These are phyloP conservation scores for Alternaria tenuissima DNA, from an alignment of 2,329 filamentous ascomycete species.

Conservation along the genomic window DNA sequence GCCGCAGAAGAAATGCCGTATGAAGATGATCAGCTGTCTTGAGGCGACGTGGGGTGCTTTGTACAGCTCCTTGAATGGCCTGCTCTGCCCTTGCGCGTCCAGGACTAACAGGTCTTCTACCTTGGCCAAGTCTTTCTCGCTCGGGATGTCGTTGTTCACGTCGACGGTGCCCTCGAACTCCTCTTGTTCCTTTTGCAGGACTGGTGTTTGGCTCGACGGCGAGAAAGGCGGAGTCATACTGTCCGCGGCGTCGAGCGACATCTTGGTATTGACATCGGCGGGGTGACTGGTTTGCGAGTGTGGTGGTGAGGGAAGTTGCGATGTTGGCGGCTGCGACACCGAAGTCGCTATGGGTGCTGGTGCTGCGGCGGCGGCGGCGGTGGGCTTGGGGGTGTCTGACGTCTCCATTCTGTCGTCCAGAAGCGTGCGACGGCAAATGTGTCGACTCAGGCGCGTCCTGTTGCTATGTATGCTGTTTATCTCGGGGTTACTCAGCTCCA, in stretches of 20 bases:
- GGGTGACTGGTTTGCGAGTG: slow-evolving; percentile 30
- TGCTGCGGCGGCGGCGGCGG: neutral
- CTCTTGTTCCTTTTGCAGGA: slow-evolving; percentile 42
- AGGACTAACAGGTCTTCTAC: slow-evolving; percentile 47
- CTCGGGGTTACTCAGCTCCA: slow-evolving; percentile 13
- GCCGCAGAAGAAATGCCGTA: slow-evolving; percentile 83
- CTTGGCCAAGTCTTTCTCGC: slow-evolving; percentile 37
- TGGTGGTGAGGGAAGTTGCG: slow-evolving; percentile 37
- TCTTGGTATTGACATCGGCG: slow-evolving; percentile 19
- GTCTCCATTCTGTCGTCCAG: slow-evolving; percentile 24
- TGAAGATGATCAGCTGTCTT: slow-evolving; percentile 73
- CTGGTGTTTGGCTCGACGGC: slow-evolving; percentile 43
- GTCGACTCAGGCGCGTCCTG: neutral
- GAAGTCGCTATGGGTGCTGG: slow-evolving; percentile 15
- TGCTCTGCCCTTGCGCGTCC: slow-evolving; percentile 45
- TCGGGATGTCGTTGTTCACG: slow-evolving; percentile 50
- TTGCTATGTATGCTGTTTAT: neutral
- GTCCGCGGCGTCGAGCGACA: slow-evolving; percentile 24
- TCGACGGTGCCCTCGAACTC: slow-evolving; percentile 47
- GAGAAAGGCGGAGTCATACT: slow-evolving; percentile 41
- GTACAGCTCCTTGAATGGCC: slow-evolving; percentile 51
- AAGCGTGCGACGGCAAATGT: neutral
- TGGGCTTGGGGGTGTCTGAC: slow-evolving; percentile 23
- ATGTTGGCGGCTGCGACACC: slow-evolving; percentile 16
- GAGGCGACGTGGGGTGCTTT: slow-evolving; percentile 45